Evolutionary conservation across 2,329 filamentous ascomycete genomes (phyloP), one percentile per base, ranked within the genome.

Genomic region (Cladosporium sp.): DNA sequence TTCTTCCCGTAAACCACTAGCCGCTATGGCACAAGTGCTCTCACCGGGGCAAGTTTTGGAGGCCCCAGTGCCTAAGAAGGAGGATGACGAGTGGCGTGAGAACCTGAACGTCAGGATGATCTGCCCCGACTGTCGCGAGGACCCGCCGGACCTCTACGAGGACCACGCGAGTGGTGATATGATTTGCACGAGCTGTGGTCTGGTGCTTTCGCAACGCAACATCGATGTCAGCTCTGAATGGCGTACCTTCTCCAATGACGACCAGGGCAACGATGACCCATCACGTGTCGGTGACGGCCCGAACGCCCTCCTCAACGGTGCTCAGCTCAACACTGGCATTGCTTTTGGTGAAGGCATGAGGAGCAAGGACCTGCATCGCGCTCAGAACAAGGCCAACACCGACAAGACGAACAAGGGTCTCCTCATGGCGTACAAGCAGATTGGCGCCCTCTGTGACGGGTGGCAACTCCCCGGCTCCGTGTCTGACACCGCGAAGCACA

Each of bases 171-270:
- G 85, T 34, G 89, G 89, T 59, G 93, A 98, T 70, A 88, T 95
- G 68, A 89, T 98, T 52, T 98, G 93, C 68, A 87, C 81, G 54
- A 89, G 86, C 56, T 98, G 93, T 65, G 93, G 93, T 35, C 78
- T 96, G 33, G 93, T 98, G 5, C 81, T 98, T 31, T 87, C 87
- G 55, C 87, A 92, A 65, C 86, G 89, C 60, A 90, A 93, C 68
- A 91, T 98, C 66, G 95, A 98, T 68, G 95, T 89, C 56, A 87
- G 95, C 57, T 95, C 90, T 44, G 93, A 98, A 74, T 98, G 93
- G 93, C 89, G 93, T 68, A 98, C 93, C 1, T 98, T 98, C 74
- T 90, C 91, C 67, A 97, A 97, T 68, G 93, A 98, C 66, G 95
- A 98, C 68, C 89, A 95, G 70, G 89, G 89, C 65, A 91, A 88